phyloP scores from a whole-genome alignment of 306 rosid genomes.

The Begonia loranthoides region DNA sequence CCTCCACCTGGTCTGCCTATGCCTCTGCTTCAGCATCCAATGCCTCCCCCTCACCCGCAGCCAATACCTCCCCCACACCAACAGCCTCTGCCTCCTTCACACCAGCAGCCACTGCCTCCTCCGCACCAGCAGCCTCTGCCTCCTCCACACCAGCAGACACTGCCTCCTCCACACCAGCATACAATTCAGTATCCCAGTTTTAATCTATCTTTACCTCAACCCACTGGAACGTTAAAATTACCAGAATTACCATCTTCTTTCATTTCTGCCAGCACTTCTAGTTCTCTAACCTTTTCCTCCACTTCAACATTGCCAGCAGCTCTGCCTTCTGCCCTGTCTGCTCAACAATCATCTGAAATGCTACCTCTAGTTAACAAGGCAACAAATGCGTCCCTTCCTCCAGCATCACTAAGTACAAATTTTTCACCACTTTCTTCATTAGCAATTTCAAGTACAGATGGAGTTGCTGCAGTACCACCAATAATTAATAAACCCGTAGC shows the following conservation, averaged over 20 bases:
- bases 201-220: conserved; percentile 34
- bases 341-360: conserved; percentile 34
- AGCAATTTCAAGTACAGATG: conserved; percentile 29
- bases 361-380: conserved; percentile 35
- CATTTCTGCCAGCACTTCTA: conserved; percentile 29
- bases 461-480: conserved; percentile 24
- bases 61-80: conserved; percentile 1
- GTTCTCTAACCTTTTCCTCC: conserved; percentile 25
- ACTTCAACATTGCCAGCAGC: conserved; percentile 24
- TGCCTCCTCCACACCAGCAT: conserved; percentile 20
- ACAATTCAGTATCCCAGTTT: conserved; percentile 44
- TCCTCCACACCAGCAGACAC: conserved; percentile 56
- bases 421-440: conserved; percentile 33
- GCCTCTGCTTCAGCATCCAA: conserved; percentile 66
- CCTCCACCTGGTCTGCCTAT: conserved; percentile 72
- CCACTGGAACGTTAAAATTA: conserved; percentile 46
- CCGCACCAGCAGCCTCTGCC: no score
- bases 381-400: conserved; percentile 24
- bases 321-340: conserved; percentile 26
- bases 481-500: conserved; percentile 35
- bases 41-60: conserved; percentile 10
- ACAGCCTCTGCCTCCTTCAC: neutral
- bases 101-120: no score
- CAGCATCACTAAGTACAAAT: conserved; percentile 20
- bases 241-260: conserved; percentile 46